phyloP scores from a whole-genome alignment of 371 early-diverging fungal genomes.

The Apophysomyces elegans region DNA sequence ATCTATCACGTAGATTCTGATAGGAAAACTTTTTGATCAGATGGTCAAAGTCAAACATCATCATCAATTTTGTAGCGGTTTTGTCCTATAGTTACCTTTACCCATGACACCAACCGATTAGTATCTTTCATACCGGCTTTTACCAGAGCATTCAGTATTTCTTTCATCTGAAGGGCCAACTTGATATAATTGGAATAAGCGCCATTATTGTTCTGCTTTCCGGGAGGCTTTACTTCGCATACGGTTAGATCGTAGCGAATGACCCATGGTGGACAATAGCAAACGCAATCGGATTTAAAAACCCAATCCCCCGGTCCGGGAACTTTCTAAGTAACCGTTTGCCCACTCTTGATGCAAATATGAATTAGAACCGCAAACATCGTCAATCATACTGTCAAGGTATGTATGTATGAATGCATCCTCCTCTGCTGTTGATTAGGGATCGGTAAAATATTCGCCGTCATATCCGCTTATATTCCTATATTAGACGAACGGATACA shows the following conservation, averaged over 20 bases:
- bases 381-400: background rate
- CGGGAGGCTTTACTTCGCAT: background rate
- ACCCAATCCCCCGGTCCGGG: background rate
- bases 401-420: background rate
- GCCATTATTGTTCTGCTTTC: background rate
- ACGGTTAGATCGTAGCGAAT: background rate
- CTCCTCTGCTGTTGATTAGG: background rate
- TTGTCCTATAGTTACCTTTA: background rate
- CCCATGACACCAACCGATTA: background rate
- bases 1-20: no score
- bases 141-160: background rate
- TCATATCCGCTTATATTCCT: no score
- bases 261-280: background rate
- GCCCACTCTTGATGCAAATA: background rate
- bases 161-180: background rate
- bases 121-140: background rate
- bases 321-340: background rate
- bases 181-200: background rate
- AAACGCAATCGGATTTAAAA: background rate
- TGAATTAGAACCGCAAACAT: background rate
- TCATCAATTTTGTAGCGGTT: no score
- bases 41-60: no score
- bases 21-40: no score
- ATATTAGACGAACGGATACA: no score
- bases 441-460: no score